Evolutionary conservation across 2,329 filamentous ascomycete species (phyloP), one percentile per base, ranked within the genome.

Genomic region (Myriangium duriaei): DNA sequence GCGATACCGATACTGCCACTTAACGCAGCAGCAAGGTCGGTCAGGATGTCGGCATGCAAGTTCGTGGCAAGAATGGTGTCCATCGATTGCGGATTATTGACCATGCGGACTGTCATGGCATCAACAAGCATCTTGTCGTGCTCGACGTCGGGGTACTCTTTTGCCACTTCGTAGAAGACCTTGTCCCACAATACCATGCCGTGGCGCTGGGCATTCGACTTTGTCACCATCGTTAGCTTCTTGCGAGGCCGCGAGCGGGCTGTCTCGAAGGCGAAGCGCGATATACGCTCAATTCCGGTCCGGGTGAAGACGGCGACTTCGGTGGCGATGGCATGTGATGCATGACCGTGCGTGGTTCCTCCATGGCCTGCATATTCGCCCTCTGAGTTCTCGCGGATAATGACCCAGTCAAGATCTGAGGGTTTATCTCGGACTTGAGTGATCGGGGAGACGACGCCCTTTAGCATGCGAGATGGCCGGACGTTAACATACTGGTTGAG

Each of bases 401-500:
- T 65, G 15, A 67, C 51, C 63, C 63, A 68, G 44, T 68, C 62
- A 1, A 68, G 52, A 44, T 64, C 56, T 4, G 47, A 45, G 0
- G 54, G 52, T 4, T 47, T 48, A 34, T 47, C 41, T 31, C 54
- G 45, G 37, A 57, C 57, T 19, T 58, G 53, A 4, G 51, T 51
- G 5, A 68, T 42, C 1, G 64, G 63, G 15, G 60, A 59, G 5
- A 48, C 51, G 5, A 57, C 63, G 11, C 63, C 64, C 4, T 54
- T 52, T 3, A 67, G 46, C 33, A 67, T 63, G 12, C 60, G 51
- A 5, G 62, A 65, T 0, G 55, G 79, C 1, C 78, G 68, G 0
- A 81, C 67, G 45, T 81, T 82, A 45, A 79, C 69, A 49, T 79
- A 81, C 49, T 81, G 76, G 43, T 80, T 76, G 32, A 81, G 66